Conservation (phyloP, 305 asterid species). For the Fraxinus sp. region DNA sequence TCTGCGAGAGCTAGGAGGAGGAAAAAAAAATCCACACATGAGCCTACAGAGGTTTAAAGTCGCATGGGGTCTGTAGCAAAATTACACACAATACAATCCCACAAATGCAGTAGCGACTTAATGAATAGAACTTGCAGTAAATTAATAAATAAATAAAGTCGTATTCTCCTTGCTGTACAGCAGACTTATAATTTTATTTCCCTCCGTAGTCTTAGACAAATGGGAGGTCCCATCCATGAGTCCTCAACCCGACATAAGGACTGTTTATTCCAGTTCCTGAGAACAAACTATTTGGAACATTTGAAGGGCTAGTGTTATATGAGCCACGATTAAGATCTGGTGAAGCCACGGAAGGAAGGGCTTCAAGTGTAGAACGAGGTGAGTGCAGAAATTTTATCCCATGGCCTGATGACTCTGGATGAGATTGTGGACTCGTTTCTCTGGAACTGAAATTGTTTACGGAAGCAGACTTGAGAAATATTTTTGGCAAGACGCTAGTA, state of each 20-base stretch:
- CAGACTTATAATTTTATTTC: background rate
- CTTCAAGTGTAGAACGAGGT: constrained; percentile 55
- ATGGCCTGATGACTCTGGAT: constrained; percentile 32
- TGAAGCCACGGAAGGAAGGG: constrained; percentile 36
- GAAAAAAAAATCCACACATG: background rate
- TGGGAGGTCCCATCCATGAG: constrained; percentile 38
- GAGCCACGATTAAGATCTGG: constrained; percentile 38
- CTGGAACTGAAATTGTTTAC: constrained; percentile 29
- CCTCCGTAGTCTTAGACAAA: constrained; percentile 19
- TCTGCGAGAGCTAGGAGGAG: background rate
- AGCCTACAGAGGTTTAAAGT: background rate
- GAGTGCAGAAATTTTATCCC: constrained; percentile 41
- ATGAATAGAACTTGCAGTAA: background rate
- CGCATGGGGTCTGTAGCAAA: constrained; percentile 1
- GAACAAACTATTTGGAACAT: constrained; percentile 24
- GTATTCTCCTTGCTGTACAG: constrained; percentile 22
- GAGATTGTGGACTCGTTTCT: constrained; percentile 40
- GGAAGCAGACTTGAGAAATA: background rate
- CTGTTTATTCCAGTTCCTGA: constrained; percentile 26
- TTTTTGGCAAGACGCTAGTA: background rate
- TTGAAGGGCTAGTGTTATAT: constrained; percentile 33
- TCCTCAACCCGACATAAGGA: constrained; percentile 11
- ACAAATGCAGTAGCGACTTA: background rate
- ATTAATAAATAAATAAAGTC: background rate
- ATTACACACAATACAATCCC: constrained; percentile 7